phyloP scores from a whole-genome alignment of 2,329 filamentous ascomycete species.

The Cladorrhinum sp. region DNA sequence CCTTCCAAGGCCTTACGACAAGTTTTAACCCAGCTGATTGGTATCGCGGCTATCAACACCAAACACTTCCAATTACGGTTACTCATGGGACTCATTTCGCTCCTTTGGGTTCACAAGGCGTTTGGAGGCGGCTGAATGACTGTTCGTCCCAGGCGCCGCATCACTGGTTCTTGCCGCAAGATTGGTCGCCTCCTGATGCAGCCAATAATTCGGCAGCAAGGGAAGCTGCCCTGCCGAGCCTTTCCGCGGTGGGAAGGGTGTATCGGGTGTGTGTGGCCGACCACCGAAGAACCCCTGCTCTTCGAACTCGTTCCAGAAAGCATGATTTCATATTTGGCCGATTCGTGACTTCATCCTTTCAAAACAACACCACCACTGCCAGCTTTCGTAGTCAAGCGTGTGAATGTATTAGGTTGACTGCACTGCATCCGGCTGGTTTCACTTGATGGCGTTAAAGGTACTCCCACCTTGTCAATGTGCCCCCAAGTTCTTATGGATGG shows the following conservation, averaged over 20 bases:
- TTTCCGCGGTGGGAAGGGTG: constrained; percentile 2
- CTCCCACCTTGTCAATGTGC: background rate
- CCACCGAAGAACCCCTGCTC: background rate
- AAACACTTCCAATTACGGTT: constrained; percentile 20
- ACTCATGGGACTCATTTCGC: constrained; percentile 17
- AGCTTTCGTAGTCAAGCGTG: background rate
- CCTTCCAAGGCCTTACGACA: background rate
- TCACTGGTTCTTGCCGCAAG: constrained; percentile 5
- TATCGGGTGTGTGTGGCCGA: background rate
- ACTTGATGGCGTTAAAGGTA: background rate
- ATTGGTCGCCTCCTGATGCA: constrained; percentile 22
- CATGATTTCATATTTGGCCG: constrained; percentile 1
- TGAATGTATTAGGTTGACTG: background rate
- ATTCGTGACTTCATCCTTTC: background rate
- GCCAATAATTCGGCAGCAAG: constrained; percentile 21
- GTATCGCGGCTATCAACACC: constrained; percentile 2
- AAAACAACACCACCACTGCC: background rate
- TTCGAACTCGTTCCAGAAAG: constrained; percentile 14
- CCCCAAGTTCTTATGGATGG: background rate
- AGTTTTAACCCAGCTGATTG: background rate
- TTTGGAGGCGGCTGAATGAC: constrained; percentile 20
- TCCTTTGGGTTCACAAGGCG: constrained; percentile 10
- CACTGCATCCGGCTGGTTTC: constrained; percentile 1
- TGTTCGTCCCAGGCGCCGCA: background rate
- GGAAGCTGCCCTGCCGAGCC: constrained; percentile 8